Conservation (phyloP, 169 alveolate genomes). For the Plasmodium coatneyi region DNA sequence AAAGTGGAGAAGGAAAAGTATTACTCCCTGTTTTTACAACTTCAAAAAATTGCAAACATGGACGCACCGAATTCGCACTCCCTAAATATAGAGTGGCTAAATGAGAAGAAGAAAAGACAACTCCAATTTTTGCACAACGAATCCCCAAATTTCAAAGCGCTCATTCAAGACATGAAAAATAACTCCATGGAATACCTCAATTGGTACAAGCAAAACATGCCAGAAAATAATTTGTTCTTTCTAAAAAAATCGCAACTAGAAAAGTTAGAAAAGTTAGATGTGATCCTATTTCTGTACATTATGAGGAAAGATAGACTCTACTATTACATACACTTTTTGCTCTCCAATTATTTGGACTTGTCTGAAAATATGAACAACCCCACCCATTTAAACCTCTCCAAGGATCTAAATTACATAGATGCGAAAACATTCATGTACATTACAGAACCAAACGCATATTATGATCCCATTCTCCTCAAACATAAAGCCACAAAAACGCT, state of each 20-base stretch:
- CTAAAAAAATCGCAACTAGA: conserved; percentile 20
- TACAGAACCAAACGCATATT: not conserved
- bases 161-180: conserved; percentile 37
- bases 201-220: conserved; percentile 50
- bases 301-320: conserved; percentile 66
- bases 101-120: conserved; percentile 17
- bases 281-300: conserved; percentile 30
- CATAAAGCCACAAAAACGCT: conserved; percentile 44
- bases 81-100: conserved; percentile 47
- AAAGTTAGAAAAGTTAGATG: conserved; percentile 30
- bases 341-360: conserved; percentile 52
- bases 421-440: conserved; percentile 65
- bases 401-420: conserved; percentile 54
- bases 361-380: conserved; percentile 12
- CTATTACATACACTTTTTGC: conserved; percentile 22
- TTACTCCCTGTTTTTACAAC: conserved; percentile 29
- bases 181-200: conserved; percentile 46
- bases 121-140: conserved; percentile 30
- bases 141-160: not conserved
- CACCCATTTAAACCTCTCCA: not conserved
- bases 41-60: not conserved
- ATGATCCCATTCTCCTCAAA: conserved; percentile 24
- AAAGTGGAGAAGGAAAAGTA: conserved; percentile 56
- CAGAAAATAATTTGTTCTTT: conserved; percentile 57
- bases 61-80: not conserved